phyloP scores from a whole-genome alignment of 2,329 filamentous ascomycete genomes.

The Cercospora brassicicola region DNA sequence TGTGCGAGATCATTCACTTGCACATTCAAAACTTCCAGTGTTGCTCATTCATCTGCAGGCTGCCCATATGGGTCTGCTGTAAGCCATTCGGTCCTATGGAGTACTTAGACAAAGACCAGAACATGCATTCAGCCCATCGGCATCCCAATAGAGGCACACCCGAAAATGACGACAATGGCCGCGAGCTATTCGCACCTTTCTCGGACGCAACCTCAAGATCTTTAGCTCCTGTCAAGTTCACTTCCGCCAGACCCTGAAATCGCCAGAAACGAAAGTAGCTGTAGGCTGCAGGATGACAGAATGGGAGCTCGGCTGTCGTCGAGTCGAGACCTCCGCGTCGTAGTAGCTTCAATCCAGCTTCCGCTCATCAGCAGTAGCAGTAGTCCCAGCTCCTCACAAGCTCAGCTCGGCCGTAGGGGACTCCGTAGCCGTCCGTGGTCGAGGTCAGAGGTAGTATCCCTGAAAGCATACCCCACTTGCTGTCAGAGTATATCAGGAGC shows the following conservation, averaged over 20 bases:
- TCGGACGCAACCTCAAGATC: background rate
- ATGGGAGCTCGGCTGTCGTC: background rate
- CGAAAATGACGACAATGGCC: background rate
- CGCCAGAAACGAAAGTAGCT: background rate
- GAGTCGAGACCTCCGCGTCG: slow-evolving; percentile 17
- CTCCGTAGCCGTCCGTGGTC: background rate
- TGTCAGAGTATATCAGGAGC: background rate
- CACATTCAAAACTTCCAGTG: background rate
- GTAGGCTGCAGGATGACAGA: background rate
- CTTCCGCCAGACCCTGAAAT: background rate
- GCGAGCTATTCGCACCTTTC: background rate
- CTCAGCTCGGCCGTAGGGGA: background rate
- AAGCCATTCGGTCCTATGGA: background rate
- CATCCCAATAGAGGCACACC: background rate
- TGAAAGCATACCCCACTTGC: slow-evolving; percentile 3
- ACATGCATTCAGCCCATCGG: background rate
- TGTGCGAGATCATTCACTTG: background rate
- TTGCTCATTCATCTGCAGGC: background rate
- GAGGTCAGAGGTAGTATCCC: background rate
- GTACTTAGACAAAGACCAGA: background rate
- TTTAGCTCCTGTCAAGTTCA: background rate
- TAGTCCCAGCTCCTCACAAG: background rate
- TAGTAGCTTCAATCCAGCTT: background rate
- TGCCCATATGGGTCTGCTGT: no score
- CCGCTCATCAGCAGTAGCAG: background rate